These are phyloP conservation scores for Aspergillus sp. DNA, from an alignment of 2,329 filamentous ascomycete species.

Conservation along the genomic window DNA sequence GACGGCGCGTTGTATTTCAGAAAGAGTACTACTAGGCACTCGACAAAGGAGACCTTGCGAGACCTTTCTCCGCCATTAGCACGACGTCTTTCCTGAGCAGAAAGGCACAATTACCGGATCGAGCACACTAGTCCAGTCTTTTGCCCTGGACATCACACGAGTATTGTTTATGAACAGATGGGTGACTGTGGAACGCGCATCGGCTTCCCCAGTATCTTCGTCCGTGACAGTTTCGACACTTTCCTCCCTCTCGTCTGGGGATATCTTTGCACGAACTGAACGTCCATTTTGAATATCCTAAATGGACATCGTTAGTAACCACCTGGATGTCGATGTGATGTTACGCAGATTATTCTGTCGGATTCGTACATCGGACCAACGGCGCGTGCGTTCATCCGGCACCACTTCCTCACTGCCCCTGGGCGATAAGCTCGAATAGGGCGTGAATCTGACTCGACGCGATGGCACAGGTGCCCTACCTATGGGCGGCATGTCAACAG, in stretches of 20 bases:
- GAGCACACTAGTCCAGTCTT: slow-evolving; percentile 21
- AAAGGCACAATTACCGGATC: slow-evolving; percentile 18
- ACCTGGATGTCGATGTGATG: neutral
- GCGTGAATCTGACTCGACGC: slow-evolving; percentile 1
- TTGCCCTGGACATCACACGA: slow-evolving; percentile 19
- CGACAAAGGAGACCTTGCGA: slow-evolving; percentile 19
- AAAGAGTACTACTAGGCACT: slow-evolving; percentile 20
- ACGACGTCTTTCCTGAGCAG: too few species aligned
- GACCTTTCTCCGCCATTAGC: slow-evolving; percentile 5
- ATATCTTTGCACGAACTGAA: neutral
- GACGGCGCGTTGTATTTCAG: slow-evolving; percentile 22
- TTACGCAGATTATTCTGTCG: neutral
- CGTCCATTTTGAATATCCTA: neutral
- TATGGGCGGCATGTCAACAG: neutral
- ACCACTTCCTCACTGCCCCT: neutral
- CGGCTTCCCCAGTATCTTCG: neutral
- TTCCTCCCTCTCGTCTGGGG: neutral
- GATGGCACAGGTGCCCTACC: neutral
- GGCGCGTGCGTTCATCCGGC: neutral
- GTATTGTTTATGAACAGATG: slow-evolving; percentile 24
- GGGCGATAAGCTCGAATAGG: neutral
- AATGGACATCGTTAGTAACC: neutral
- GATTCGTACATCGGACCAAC: neutral
- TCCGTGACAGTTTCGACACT: neutral
- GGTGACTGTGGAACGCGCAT: slow-evolving; percentile 19